Conservation (phyloP, 768 basidiomycete species). For the Kwoniella botswanensis region DNA sequence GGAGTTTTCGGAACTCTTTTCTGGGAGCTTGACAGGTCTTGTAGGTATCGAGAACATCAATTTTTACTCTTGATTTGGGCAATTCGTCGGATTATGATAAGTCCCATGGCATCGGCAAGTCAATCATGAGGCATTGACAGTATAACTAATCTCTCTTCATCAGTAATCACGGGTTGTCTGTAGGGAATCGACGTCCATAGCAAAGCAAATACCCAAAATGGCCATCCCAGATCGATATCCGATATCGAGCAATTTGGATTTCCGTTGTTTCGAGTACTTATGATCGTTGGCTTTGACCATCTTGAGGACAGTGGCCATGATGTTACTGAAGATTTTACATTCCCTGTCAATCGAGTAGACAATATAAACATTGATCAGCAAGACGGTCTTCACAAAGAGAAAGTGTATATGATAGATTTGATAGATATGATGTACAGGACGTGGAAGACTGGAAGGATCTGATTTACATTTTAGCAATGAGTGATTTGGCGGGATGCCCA, state of each 20-base stretch:
- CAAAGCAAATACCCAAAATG: neutral
- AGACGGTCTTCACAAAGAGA: too few relatives aligned
- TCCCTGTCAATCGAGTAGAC: neutral
- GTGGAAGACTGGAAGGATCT: too few relatives aligned
- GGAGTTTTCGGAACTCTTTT: neutral
- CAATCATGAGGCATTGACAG: too few relatives aligned
- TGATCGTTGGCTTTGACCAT: neutral
- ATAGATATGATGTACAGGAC: too few relatives aligned
- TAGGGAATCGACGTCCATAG: neutral
- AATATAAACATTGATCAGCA: too few relatives aligned
- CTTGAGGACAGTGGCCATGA: conserved; percentile 6
- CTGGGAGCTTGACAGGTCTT: neutral
- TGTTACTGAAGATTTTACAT: conserved; percentile 4
- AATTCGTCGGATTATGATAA: neutral
- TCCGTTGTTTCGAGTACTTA: neutral
- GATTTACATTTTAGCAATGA: conserved; percentile 4
- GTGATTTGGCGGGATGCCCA: neutral
- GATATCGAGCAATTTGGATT: conserved; percentile 2
- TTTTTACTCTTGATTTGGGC: neutral
- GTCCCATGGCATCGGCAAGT: neutral
- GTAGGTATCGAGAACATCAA: neutral
- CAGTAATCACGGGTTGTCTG: neutral
- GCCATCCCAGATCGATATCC: neutral
- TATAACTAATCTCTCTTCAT: too few relatives aligned
- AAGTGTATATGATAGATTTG: too few relatives aligned